Percentiles rank a stretch among this genome's conserved stretches.
phyloP scores from a whole-genome alignment of 2,329 filamentous ascomycete species.

The Beauveria varroae region DNA sequence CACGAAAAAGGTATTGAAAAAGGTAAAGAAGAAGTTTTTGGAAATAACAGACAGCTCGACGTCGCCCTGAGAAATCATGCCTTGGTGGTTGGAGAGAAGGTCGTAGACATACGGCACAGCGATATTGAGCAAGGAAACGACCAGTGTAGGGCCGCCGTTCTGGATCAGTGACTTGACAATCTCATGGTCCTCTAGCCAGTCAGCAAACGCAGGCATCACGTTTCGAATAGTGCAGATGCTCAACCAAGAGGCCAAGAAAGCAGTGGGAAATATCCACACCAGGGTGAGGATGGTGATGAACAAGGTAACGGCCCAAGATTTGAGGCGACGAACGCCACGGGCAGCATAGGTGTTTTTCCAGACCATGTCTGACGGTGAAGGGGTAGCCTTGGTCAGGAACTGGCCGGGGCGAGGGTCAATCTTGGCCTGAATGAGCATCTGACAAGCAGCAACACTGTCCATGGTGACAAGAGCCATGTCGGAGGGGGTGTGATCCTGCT shows the following conservation, averaged over 20 bases:
- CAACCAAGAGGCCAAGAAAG: conserved; percentile 69
- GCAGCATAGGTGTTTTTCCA: conserved; percentile 90
- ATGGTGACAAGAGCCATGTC: conserved; percentile 94
- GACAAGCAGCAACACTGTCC: conserved; percentile 85
- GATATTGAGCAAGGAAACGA: conserved; percentile 81
- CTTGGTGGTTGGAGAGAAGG: conserved; percentile 82
- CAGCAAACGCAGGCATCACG: conserved; percentile 62
- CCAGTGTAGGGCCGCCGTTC: conserved; percentile 78
- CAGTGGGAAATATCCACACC: conserved; percentile 79
- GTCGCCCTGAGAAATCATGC: conserved; percentile 90
- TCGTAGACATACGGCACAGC: conserved; percentile 92
- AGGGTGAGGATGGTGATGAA: conserved; percentile 78
- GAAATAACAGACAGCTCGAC: conserved; percentile 91
- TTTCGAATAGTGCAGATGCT: conserved; percentile 74
- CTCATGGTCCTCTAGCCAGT: conserved; percentile 58
- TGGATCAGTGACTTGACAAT: conserved; percentile 71
- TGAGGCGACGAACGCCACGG: conserved; percentile 62
- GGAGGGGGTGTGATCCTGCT: conserved; percentile 68
- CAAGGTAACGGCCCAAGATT: conserved; percentile 76
- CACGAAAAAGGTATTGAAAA: conserved; percentile 97
- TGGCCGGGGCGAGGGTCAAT: conserved; percentile 84
- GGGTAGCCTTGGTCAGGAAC: conserved; percentile 77
- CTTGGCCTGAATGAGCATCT: conserved; percentile 94
- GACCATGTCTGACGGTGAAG: conserved; percentile 84
- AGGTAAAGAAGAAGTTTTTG: conserved; percentile 99